Evolutionary conservation across 108 stramenopile genomes (phyloP).

Genomic region (Aurantiochytrium sp.): DNA sequence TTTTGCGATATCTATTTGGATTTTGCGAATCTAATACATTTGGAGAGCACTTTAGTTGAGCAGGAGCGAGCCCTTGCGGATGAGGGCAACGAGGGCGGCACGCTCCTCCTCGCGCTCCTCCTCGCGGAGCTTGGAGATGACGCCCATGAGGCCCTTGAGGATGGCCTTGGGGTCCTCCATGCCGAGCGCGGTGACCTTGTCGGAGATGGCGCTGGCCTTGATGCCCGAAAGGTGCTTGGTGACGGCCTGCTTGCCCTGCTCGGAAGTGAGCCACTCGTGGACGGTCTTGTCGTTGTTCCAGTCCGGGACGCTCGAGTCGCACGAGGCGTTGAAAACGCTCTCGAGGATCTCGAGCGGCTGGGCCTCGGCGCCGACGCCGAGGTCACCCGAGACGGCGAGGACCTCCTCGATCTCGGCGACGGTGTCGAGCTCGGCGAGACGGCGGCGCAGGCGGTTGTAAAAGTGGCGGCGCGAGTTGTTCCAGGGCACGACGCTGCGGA

Average conservation of each 20-base stretch:
- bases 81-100: background rate
- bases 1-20: too few species aligned
- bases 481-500: slow-evolving; percentile 88
- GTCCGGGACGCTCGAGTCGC: background rate
- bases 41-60: background rate
- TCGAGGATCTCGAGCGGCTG: background rate
- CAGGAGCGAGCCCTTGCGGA: slow-evolving; percentile 20
- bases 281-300: background rate
- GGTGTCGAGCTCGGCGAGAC: slow-evolving; percentile 91
- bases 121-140: background rate
- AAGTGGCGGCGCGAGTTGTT: slow-evolving; percentile 77
- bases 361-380: background rate
- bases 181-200: slow-evolving; percentile 22
- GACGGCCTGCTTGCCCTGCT: background rate
- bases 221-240: background rate
- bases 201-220: background rate
- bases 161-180: slow-evolving; percentile 29
- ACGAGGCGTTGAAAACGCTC: background rate
- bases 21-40: too few species aligned
- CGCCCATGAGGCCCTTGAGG: background rate
- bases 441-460: slow-evolving; percentile 92
- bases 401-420: slow-evolving; percentile 74
- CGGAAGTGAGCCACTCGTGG: background rate
- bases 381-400: background rate
- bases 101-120: slow-evolving; percentile 8